phyloP scores from a whole-genome alignment of 768 basidiomycete genomes.

The Leccinum sublutescens region DNA sequence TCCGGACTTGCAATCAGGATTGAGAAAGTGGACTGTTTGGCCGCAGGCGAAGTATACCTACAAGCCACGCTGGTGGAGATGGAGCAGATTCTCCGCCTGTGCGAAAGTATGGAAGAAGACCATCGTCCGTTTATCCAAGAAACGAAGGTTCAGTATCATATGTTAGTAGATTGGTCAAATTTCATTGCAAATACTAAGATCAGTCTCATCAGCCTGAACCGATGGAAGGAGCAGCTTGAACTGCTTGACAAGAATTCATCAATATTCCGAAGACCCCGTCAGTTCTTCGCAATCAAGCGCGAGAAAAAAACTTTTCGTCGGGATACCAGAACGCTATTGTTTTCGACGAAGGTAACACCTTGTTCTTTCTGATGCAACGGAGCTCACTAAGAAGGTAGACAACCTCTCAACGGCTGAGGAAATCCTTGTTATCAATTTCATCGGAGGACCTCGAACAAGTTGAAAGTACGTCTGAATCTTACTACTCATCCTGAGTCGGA shows the following conservation, averaged over 20 bases:
- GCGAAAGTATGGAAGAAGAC: not conserved
- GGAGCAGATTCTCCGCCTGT: not conserved
- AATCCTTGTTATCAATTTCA: not conserved
- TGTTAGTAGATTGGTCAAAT: not conserved
- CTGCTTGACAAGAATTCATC: not conserved
- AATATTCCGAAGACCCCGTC: not conserved
- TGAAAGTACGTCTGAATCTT: not conserved
- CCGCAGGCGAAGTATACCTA: slow-evolving; percentile 3
- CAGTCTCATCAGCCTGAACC: not conserved
- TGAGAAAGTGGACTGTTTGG: no score
- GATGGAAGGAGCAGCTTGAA: not conserved
- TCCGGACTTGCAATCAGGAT: no score
- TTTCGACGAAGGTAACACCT: not conserved
- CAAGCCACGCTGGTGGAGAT: no score
- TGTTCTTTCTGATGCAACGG: no score
- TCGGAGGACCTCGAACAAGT: not conserved
- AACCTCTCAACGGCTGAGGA: slow-evolving; percentile 6
- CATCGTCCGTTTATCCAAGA: not conserved
- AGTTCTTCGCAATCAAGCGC: not conserved
- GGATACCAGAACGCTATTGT: no score
- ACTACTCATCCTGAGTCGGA: no score
- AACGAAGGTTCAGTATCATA: not conserved
- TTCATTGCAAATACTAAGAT: not conserved
- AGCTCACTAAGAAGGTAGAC: not conserved
- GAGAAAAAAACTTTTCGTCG: not conserved